Evolutionary conservation across 208 protist species (phyloP), one percentile per base, ranked within the genome.

Genomic region (Herpetomonas tarakana): DNA sequence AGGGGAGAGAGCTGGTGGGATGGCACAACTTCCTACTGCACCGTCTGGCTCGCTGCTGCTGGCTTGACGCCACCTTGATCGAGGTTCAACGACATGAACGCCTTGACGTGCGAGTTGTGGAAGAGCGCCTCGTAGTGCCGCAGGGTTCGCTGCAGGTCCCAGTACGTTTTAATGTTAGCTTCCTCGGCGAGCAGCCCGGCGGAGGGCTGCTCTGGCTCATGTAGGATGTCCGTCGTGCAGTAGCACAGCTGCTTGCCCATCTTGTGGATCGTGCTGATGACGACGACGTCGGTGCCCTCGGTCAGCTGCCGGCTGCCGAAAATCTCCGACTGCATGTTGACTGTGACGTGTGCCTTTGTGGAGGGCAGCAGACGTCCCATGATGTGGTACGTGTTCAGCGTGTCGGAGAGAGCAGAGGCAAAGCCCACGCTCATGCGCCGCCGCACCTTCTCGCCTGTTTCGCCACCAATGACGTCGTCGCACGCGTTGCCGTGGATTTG

Each of bases 71-170:
- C 35, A 18, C 35, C 35, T 41, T 54, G 16, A 29, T 54, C 26
- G 22, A 11, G 18, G 12, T 11, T 24, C 57, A 52, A 45, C 22
- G 47, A 19, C 45, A 58, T 54, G 50, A 58, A 14, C 4, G 62
- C 21, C 68, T 78, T 78, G n/a, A 78, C 68, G 54, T 83, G 76
- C n/a, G 41, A 65, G 24, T 56, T 52, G n/a, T 57, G 60, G 1
- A 76, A 52, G 18, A 78, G 46, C 11, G 53, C 35, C 29, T 57
- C 51, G 46, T 75, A 75, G 2, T 30, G 11, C 31, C 39, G 19
- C 39, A 78, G 29, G 21, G 62, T 46, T 2, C 14, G 16, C 18
- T 74, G 45, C 44, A 83, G 22, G 26, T 72, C 67, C n/a, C 57
- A 58, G 14, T 65, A 1, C 22, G 63, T 62, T 19, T 24, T 28